Evolutionary conservation across 257 asterid genomes (phyloP), one percentile per base, ranked within the genome.

Genomic region (Verbena officinalis): DNA sequence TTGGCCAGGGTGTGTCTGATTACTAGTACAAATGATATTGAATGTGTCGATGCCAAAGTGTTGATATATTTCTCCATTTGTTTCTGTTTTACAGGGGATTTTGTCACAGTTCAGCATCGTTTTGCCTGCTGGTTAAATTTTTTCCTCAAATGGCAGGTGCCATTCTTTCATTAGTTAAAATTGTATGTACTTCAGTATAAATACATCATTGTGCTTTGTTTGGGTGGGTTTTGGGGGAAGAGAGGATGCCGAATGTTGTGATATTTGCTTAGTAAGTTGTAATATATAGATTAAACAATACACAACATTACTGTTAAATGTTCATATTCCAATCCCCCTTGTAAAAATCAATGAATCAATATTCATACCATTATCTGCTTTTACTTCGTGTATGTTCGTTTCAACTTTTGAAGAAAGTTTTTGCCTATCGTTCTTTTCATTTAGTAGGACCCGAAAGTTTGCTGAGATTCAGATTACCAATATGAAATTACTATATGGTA

Each of bases 111-210:
- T 77, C 71, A 24, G 34, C 33, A 52, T 53, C 73, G 2, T 16
- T 42, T 36, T 64, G 60, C 71, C 80, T 65, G 81, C 81, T 75
- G 23, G 69, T 48, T 55, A 53, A 27, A n/a, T n/a, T 67, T 72
- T 70, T 62, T 55, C 74, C 27, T 49, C 63, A 71, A 70, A 76
- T 67, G 81, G 80, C 76, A 74, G 84, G 84, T 75, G 78, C 65
- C 77, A 82, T 84, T 91, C 88, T 80, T 84, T 86, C 58, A 68
- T 72, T 79, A 62, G 69, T 80, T 62, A 15, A 76, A 44, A 81
- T 66, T 81, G 90, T 85, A 75, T 66, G 94, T 83, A 80, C 76
- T 74, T 82, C 71, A 67, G 69, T 65, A 27, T 68, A 58, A n/a
- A 67, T 68, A 62, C 56, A 62, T 57, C 55, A 21, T 52, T 75